Evolutionary conservation across 495 filamentous ascomycete genomes (phyloP).

Genomic region (Aspergillus carlsbadensis): DNA sequence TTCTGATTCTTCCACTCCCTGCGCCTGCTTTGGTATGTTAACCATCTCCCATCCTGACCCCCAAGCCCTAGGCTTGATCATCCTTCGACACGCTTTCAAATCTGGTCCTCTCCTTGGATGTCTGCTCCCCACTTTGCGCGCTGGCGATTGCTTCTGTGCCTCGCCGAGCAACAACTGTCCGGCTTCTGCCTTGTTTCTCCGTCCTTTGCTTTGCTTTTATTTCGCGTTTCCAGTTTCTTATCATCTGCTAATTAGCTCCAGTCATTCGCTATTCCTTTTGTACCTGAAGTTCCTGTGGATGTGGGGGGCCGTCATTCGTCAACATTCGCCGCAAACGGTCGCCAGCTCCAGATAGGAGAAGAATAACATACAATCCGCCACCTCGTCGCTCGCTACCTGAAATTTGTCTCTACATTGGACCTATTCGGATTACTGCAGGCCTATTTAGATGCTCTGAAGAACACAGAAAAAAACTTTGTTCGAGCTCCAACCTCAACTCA

Average conservation of each 20-base stretch:
- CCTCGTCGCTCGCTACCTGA: slow-evolving; percentile 15
- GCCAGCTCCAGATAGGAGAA: slow-evolving; percentile 16
- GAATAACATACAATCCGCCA: not conserved
- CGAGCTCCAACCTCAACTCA: not conserved
- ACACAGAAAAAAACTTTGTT: slow-evolving; percentile 1
- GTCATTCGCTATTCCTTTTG: slow-evolving; percentile 4
- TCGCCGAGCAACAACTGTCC: slow-evolving; percentile 4
- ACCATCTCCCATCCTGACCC: not conserved
- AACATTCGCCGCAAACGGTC: slow-evolving; percentile 42
- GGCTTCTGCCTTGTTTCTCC: slow-evolving; percentile 4
- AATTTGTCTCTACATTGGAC: not conserved
- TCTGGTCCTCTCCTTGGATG: not conserved
- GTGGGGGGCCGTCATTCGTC: slow-evolving; percentile 27
- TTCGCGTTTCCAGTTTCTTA: slow-evolving; percentile 9
- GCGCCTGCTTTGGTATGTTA: not conserved
- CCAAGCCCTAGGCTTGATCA: not conserved
- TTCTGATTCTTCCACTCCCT: not conserved
- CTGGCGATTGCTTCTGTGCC: slow-evolving; percentile 10
- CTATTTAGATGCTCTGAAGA: not conserved
- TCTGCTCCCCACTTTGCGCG: slow-evolving; percentile 8
- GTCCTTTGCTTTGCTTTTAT: slow-evolving; percentile 1
- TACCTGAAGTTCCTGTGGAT: slow-evolving; percentile 15
- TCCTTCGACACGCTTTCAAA: not conserved
- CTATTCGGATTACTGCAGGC: not conserved
- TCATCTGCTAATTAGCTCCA: slow-evolving; percentile 8